A percentile compares a stretch with the other conserved stretches of the same genome.
These are phyloP conservation scores for Chernovozyma aurita DNA, from an alignment of 1,139 yeast species.

Conservation along the genomic window DNA sequence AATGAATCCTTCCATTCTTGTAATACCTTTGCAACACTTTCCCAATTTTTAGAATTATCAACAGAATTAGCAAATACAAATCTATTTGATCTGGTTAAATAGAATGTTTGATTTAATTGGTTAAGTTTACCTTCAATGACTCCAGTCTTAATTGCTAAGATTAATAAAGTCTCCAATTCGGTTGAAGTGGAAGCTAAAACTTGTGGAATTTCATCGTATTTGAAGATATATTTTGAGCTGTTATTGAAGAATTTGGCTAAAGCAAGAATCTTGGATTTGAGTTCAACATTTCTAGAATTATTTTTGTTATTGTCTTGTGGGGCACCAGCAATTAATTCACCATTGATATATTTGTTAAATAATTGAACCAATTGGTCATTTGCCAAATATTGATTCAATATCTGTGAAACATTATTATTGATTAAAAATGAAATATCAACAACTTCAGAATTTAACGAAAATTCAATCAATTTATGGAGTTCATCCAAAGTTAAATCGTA, in stretches of 20 bases:
- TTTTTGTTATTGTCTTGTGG: no score
- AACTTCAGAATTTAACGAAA: conserved; percentile 37
- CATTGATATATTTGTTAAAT: conserved; percentile 34
- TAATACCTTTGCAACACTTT: conserved; percentile 31
- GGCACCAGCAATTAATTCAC: conserved; percentile 20
- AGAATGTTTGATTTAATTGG: conserved; percentile 41
- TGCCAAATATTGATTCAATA: conserved; percentile 15
- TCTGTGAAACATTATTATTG: conserved; percentile 34
- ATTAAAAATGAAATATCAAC: conserved; percentile 44
- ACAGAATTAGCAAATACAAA: conserved; percentile 38
- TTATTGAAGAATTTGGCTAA: conserved; percentile 36
- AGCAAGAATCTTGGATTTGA: conserved; percentile 39
- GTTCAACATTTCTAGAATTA: conserved; percentile 16
- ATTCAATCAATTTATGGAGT: conserved; percentile 30
- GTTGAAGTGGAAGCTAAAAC: conserved; percentile 22
- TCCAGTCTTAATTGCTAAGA: conserved; percentile 41
- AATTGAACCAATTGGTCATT: conserved; percentile 16
- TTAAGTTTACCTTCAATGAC: conserved; percentile 46
- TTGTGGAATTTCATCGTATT: conserved; percentile 37
- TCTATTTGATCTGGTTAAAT: conserved; percentile 41
- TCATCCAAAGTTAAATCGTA: conserved; percentile 23
- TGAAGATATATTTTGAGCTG: conserved; percentile 24
- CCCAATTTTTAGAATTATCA: conserved; percentile 33
- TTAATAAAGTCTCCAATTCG: conserved; percentile 40
- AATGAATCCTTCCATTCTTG: conserved; percentile 39